Conservation (phyloP, 768 basidiomycete genomes). For the Boletus pseudo-olivaceus region DNA sequence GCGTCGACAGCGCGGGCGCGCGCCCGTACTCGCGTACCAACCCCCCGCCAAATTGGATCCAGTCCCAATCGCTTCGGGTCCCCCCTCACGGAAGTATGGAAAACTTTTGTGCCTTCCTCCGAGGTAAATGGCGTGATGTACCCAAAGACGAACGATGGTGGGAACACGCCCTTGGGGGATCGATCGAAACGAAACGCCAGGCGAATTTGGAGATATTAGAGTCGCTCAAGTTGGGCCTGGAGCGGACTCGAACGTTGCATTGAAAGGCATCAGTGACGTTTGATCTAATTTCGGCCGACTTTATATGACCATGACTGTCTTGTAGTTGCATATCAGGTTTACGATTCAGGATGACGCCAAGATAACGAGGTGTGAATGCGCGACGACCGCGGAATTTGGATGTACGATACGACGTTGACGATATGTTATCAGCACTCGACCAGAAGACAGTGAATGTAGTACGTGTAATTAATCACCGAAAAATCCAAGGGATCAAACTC, state of each 20-base stretch:
- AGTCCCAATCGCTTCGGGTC: constrained; percentile 22
- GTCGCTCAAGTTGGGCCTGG: constrained; percentile 21
- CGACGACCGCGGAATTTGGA: no score
- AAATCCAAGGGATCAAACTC: no score
- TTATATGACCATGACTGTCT: background rate
- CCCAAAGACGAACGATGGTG: constrained; percentile 64
- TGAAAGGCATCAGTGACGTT: background rate
- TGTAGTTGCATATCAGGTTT: background rate
- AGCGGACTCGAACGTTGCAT: constrained; percentile 13
- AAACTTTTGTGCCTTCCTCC: constrained; percentile 40
- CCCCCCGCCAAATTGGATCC: constrained; percentile 28
- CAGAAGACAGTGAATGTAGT: no score
- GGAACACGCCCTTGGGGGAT: constrained; percentile 54
- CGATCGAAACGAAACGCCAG: constrained; percentile 38
- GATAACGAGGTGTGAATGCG: no score
- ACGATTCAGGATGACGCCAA: no score
- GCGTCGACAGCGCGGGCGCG: background rate
- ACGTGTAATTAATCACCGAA: no score
- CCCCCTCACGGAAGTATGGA: constrained; percentile 20
- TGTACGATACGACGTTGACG: no score
- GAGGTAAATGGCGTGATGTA: constrained; percentile 59
- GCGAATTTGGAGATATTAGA: constrained; percentile 26
- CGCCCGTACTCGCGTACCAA: constrained; percentile 34
- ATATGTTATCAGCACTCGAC: no score
- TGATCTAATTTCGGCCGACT: background rate